These are phyloP conservation scores for Papiliotrema terrestris DNA, from an alignment of 1,284 basidiomycete species.

Conservation along the genomic window DNA sequence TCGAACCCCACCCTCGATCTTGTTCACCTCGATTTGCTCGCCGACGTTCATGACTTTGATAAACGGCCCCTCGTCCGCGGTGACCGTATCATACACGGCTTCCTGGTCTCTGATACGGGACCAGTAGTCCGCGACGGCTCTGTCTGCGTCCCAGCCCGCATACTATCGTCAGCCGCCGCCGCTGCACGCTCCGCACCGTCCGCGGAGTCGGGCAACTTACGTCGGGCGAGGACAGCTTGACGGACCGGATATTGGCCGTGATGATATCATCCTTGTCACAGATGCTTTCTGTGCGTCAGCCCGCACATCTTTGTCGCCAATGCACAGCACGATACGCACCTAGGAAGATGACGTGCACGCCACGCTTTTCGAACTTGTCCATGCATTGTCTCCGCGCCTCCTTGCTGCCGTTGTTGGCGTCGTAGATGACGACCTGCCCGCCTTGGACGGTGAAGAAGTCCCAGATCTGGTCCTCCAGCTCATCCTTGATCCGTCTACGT, in stretches of 20 bases:
- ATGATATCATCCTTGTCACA: slow-evolving; percentile 91
- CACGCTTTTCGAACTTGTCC: slow-evolving; percentile 76
- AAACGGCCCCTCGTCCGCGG: slow-evolving; percentile 70
- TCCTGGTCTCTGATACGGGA: slow-evolving; percentile 84
- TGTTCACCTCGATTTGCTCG: slow-evolving; percentile 87
- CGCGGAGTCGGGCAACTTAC: slow-evolving; percentile 53
- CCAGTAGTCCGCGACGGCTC: slow-evolving; percentile 88
- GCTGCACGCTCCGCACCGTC: not conserved
- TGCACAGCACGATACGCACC: slow-evolving; percentile 56
- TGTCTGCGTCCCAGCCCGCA: slow-evolving; percentile 84
- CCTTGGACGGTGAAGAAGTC: slow-evolving; percentile 73
- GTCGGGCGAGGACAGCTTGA: slow-evolving; percentile 97
- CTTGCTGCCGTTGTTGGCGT: slow-evolving; percentile 91
- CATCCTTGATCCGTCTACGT: slow-evolving; percentile 67
- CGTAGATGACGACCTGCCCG: slow-evolving; percentile 97
- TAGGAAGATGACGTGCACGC: slow-evolving; percentile 88
- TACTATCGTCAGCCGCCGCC: slow-evolving; percentile 58
- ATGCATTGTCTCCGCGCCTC: slow-evolving; percentile 66
- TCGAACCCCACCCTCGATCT: slow-evolving; percentile 51
- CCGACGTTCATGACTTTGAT: slow-evolving; percentile 97
- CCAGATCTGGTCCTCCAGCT: slow-evolving; percentile 83
- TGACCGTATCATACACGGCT: slow-evolving; percentile 67
- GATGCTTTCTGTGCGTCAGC: slow-evolving; percentile 61
- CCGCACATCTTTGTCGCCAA: not conserved
- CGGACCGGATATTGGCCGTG: slow-evolving; percentile 87